phyloP scores from a whole-genome alignment of 2,329 filamentous ascomycete genomes.

The Paracorniculantispora psalliotae region DNA sequence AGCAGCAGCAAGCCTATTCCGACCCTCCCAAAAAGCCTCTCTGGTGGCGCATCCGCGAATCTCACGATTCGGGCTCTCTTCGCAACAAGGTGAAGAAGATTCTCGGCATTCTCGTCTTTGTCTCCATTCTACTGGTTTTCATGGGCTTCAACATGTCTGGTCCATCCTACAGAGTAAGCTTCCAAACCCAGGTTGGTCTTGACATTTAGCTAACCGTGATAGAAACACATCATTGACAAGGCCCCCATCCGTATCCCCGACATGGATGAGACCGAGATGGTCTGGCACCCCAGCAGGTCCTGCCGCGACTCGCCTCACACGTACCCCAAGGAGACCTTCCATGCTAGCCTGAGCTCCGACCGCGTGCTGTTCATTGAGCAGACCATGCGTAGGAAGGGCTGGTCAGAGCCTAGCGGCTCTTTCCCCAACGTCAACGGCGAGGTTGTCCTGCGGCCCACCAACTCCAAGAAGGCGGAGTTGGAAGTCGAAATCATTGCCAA shows the following conservation, averaged over 20 bases:
- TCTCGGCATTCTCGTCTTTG: constrained; percentile 28
- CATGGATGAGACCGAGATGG: constrained; percentile 19
- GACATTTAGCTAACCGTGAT: background rate
- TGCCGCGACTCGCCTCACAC: constrained; percentile 24
- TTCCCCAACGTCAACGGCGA: constrained; percentile 39
- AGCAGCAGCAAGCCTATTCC: constrained; percentile 45
- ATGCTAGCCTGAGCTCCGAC: constrained; percentile 29
- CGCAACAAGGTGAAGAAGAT: constrained; percentile 26
- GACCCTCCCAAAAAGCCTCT: constrained; percentile 21
- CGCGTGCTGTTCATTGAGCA: constrained; percentile 38
- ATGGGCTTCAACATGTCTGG: constrained; percentile 20
- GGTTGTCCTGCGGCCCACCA: constrained; percentile 38
- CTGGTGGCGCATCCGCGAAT: constrained; percentile 27
- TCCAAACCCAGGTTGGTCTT: background rate
- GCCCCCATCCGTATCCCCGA: constrained; percentile 22
- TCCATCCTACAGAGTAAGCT: constrained; percentile 26
- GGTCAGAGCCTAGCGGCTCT: constrained; percentile 17
- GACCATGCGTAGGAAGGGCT: constrained; percentile 22
- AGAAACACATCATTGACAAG: constrained; percentile 21
- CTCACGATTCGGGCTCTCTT: constrained; percentile 16
- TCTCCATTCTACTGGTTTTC: constrained; percentile 29
- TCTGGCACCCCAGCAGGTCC: constrained; percentile 22
- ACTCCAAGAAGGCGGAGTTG: constrained; percentile 30
- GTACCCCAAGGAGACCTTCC: constrained; percentile 15
- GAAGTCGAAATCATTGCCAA: constrained; percentile 43